Percentiles rank a stretch among this genome's conserved stretches.
phyloP scores from a whole-genome alignment of 164 flowering plant species.

The Tetrastigma voinierianum region DNA sequence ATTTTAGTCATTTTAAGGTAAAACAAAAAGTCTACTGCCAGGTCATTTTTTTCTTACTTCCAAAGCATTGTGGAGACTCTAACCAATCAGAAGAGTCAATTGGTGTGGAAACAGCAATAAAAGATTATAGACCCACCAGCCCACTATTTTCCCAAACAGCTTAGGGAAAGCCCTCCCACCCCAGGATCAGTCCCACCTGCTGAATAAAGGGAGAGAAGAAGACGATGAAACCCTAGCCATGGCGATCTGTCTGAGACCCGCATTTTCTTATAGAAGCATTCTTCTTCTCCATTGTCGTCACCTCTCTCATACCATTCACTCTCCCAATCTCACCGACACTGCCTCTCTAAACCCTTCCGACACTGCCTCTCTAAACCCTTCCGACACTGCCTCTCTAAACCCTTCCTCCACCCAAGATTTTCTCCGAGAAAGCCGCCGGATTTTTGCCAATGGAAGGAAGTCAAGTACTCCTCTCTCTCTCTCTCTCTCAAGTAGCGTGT shows the following conservation, averaged over 20 bases:
- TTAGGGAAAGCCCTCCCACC: no score
- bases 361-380: constrained; percentile 12
- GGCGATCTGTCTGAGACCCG: constrained; percentile 43
- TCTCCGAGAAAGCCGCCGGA: constrained; percentile 42
- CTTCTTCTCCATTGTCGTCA: constrained; percentile 14
- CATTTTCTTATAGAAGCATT: constrained; percentile 26
- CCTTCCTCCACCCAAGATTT: constrained; percentile 17
- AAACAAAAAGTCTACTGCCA: no score
- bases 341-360: constrained; percentile 4
- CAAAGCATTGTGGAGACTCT: no score
- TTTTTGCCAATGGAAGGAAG: constrained; percentile 66
- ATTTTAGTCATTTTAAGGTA: no score
- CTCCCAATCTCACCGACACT: constrained; percentile 11
- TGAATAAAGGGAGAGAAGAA: not conserved
- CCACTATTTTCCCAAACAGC: no score
- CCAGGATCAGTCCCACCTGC: not conserved
- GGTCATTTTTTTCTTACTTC: no score
- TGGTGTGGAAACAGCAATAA: no score
- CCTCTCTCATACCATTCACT: constrained; percentile 22
- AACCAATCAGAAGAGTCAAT: no score
- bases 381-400: constrained; percentile 6
- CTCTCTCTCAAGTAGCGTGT: not conserved
- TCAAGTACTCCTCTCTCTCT: constrained; percentile 37
- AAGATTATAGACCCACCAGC: no score
- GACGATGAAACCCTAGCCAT: constrained; percentile 19